Base-by-base conservation (phyloP, 805 yeast genomes). In the Schizosaccharomyces octosporus region DNA sequence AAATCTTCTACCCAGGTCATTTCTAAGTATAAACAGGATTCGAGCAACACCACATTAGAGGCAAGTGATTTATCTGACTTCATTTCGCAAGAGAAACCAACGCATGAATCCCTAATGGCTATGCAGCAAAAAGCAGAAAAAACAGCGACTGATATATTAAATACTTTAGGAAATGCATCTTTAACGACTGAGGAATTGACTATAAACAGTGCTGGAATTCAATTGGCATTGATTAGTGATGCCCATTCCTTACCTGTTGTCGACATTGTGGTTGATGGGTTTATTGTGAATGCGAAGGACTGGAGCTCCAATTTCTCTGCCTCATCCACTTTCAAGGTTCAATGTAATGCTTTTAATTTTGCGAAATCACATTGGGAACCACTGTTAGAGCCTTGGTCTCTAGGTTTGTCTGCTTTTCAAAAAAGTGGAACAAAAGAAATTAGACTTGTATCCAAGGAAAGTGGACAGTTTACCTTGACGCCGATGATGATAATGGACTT, bases 281-380 rank as follows among this genome's bases (percentile, higher is more conserved):
- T 89, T 69, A 79, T 79, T 15, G 69, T 84, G 1, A 73, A 73
- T 41, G 89, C 87, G 0, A 77, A 79, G 62, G 85, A 89, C 66
- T 89, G 97, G 97, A 84, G 95, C 0, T 81, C 89, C 0, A 88
- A 85, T 63, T 70, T 89, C 62, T 82, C 81, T 66, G 85, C 87
- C 0, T 81, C 81, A 62, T 75, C 84, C 0, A 78, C 79, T 27
- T 70, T 88, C 43, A 85, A 81, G 64, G 76, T 87, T 0, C 78
- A 74, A 63, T 78, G 84, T 11, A 88, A 87, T 70, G 80, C 87
- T 24, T 89, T 84, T 75, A 88, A 88, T 69, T 89, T 89, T 69
- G 80, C 96, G 0, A 81, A 85, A 64, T 88, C 96, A 3, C 79
- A 87, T 0, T 89, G 98, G 97, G 97, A 93, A 67, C 97, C 98